Base-by-base conservation (phyloP, 495 filamentous ascomycete species). In the Bryoglossum gracile region DNA sequence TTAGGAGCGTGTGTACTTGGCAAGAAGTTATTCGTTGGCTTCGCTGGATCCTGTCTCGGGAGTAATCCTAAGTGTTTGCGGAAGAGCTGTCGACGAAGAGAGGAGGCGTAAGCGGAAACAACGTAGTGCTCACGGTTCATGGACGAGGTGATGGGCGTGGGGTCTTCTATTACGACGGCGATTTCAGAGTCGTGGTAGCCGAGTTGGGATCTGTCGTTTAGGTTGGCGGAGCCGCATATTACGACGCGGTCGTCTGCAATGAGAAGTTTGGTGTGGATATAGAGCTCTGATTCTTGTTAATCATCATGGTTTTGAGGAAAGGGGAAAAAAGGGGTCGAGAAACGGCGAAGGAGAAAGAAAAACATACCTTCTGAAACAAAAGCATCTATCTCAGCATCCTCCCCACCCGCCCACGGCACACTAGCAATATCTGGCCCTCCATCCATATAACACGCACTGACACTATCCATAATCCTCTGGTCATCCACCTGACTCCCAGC, bases 151-250 rank as follows among this genome's bases (percentile, higher is more conserved):
- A 95, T 62, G 0, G 79, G 74, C 1, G 79, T 81, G 2, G 75
- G 79, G 64, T 95, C 91, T 59, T 89, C 82, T 54, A 94, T 81
- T 24, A 84, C 63, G 39, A 84, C 68, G 16, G 82, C 82, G 49
- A 86, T 84, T 55, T 86, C 82, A 9, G 77, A 83, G 65, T 94
- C 88, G 66, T 92, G 87, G 46, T 76, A 72, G 14, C 91, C 91
- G 13, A 95, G 75, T 64, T 97, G 91, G 17, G 86, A 91, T 53
- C 91, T 85, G 66, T 97, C 91, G 67, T 97, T 97, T 34, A 97
- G 66, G 65, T 97, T 97, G 26, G 91, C 91, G 0, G 86, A 91
- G 40, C 91, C 91, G 66, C 85, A 88, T 62, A 97, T 90, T 23
- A 89, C 91, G 42, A 87, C 68, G 4, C 80, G 76, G 66, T 97